Evolutionary conservation across 2,329 filamentous ascomycete genomes (phyloP).

Genomic region (Blastomyces parvus): DNA sequence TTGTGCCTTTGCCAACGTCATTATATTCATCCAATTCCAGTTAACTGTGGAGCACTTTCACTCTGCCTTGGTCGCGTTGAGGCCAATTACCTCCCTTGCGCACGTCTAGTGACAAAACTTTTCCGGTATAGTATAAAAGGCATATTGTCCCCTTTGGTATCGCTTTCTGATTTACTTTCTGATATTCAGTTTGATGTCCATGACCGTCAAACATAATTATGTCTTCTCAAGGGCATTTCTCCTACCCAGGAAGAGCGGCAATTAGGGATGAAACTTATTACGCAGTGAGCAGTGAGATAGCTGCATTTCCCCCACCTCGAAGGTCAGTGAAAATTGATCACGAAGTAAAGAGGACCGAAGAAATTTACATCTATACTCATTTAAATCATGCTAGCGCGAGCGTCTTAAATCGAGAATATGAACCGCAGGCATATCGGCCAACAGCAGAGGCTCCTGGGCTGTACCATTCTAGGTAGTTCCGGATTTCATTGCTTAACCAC

Average conservation of each 20-base stretch:
- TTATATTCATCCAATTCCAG: background rate
- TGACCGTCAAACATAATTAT: constrained; percentile 11
- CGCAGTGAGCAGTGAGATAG: constrained; percentile 11
- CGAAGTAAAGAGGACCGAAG: background rate
- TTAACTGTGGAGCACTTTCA: background rate
- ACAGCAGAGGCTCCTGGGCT: constrained; percentile 5
- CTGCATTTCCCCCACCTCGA: constrained; percentile 15
- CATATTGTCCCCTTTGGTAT: background rate
- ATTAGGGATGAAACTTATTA: constrained; percentile 12
- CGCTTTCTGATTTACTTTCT: background rate
- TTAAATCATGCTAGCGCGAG: constrained; percentile 10
- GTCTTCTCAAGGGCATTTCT: constrained; percentile 14
- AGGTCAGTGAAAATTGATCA: constrained; percentile 13
- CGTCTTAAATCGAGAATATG: constrained; percentile 9
- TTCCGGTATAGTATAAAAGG: constrained; percentile 2
- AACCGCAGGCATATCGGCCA: constrained; percentile 8
- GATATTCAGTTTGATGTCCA: constrained; percentile 2
- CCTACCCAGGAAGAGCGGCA: constrained; percentile 12
- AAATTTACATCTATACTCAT: constrained; percentile 10
- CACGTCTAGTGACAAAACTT: background rate
- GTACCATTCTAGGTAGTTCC: constrained; percentile 10
- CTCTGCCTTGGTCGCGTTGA: background rate
- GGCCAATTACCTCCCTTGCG: background rate
- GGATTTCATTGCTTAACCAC: constrained; percentile 3
- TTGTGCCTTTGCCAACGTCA: background rate